These are phyloP conservation scores for Eucalyptus urophylla DNA, from an alignment of 345 rosid genomes.

Conservation along the genomic window DNA sequence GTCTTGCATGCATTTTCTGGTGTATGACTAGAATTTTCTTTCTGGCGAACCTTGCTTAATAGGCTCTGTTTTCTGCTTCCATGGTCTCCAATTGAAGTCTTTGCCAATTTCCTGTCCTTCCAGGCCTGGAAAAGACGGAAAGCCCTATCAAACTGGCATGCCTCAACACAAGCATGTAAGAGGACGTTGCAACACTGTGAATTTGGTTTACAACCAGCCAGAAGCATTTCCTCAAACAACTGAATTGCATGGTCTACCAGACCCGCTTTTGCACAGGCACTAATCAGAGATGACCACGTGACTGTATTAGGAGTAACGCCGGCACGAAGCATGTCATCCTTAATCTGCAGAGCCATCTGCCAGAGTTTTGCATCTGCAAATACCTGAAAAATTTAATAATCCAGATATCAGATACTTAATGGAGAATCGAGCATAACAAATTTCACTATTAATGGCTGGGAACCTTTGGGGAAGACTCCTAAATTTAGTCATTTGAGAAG, in stretches of 20 bases:
- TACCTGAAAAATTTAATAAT: constrained; percentile 27
- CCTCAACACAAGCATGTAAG: constrained; percentile 87
- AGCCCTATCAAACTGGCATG: constrained; percentile 83
- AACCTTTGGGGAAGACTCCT: not conserved
- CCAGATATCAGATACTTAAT: not conserved
- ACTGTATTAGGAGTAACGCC: constrained; percentile 62
- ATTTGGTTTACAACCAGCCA: constrained; percentile 74
- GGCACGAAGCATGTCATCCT: constrained; percentile 74
- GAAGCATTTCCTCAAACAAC: constrained; percentile 77
- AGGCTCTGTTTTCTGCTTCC: not conserved
- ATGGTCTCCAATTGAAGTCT: constrained; percentile 7
- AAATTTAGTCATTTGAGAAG: not conserved
- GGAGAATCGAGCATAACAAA: not conserved
- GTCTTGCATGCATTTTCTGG: constrained; percentile 13
- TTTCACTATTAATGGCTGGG: not conserved
- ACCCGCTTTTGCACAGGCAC: constrained; percentile 88
- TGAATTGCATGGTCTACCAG: constrained; percentile 71
- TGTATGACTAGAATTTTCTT: not conserved
- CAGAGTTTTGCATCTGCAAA: constrained; percentile 88
- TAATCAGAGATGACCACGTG: constrained; percentile 90
- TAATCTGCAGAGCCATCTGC: constrained; percentile 74
- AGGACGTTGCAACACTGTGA: constrained; percentile 79
- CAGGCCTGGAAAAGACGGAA: constrained; percentile 73
- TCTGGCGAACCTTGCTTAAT: not conserved
- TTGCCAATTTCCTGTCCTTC: constrained; percentile 30